phyloP scores from a whole-genome alignment of 2,329 filamentous ascomycete genomes.

The Tolypocladium endophyticum region DNA sequence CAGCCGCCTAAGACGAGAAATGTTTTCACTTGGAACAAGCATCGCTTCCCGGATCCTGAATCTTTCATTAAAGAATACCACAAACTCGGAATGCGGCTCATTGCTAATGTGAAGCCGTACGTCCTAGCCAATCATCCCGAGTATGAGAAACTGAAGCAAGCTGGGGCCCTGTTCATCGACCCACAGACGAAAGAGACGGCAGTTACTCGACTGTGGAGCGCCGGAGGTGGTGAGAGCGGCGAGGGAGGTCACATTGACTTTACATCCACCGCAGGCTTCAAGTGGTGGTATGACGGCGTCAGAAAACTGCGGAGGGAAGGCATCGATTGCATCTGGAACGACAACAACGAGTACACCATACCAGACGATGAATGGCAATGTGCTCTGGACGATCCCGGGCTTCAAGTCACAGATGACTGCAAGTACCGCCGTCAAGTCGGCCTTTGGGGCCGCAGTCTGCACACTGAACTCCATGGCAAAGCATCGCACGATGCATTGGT shows the following conservation, averaged over 20 bases:
- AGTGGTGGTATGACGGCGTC: constrained; percentile 64
- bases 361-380: constrained; percentile 56
- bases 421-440: constrained; percentile 39
- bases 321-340: constrained; percentile 69
- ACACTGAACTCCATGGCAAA: constrained; percentile 63
- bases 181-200: constrained; percentile 37
- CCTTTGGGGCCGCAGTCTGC: constrained; percentile 57
- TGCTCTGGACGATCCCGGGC: constrained; percentile 33
- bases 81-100: constrained; percentile 51
- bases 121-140: constrained; percentile 56
- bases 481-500: constrained; percentile 58
- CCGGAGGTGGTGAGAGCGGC: constrained; percentile 63
- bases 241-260: constrained; percentile 66
- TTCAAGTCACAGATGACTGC: constrained; percentile 22
- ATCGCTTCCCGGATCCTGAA: constrained; percentile 59
- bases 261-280: constrained; percentile 53
- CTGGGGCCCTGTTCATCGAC: constrained; percentile 48
- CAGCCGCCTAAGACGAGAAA: not conserved
- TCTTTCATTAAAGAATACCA: constrained; percentile 53
- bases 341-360: constrained; percentile 67
- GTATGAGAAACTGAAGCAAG: constrained; percentile 48
- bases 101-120: constrained; percentile 67
- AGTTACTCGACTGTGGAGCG: constrained; percentile 48
- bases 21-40: constrained; percentile 49
- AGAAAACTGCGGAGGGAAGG: constrained; percentile 49